Evolutionary conservation across 164 flowering plant genomes (phyloP).

Genomic region (Umbellularia californica): DNA sequence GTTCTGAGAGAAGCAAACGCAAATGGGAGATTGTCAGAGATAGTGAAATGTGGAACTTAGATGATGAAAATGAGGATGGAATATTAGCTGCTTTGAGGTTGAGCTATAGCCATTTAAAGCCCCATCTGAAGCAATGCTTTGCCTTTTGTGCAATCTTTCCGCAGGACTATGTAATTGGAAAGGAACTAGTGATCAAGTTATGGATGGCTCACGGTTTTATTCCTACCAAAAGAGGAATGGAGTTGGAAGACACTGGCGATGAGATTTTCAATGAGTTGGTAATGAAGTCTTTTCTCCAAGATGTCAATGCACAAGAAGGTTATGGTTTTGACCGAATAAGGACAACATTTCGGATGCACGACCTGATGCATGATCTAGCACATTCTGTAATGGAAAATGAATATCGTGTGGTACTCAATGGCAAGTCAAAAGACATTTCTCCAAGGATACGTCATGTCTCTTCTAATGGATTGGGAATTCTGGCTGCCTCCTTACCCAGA

Average conservation of each 20-base stretch:
- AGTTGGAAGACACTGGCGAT: neutral
- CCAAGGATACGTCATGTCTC: conserved; percentile 4
- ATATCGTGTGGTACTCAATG: neutral
- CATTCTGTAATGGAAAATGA: neutral
- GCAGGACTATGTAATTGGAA: too few relatives aligned
- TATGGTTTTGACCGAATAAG: too few relatives aligned
- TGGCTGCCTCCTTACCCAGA: neutral
- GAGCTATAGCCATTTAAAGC: too few relatives aligned
- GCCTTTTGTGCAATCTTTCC: too few relatives aligned
- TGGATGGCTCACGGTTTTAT: too few relatives aligned
- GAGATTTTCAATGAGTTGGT: conserved; percentile 1
- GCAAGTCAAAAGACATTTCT: neutral
- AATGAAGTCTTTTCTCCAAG: neutral
- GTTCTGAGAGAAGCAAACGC: neutral
- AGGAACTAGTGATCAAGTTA: too few relatives aligned
- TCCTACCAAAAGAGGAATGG: neutral
- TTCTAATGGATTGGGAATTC: neutral
- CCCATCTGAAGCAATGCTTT: too few relatives aligned
- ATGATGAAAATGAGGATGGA: too few relatives aligned
- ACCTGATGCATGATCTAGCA: conserved; percentile 8
- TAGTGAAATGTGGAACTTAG: conserved; percentile 4
- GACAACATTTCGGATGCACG: conserved; percentile 6
- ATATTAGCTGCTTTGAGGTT: too few relatives aligned
- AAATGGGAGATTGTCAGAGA: conserved; percentile 6
- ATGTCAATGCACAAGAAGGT: neutral